Evolutionary conservation across 192 early-diverging fungal genomes (phyloP).

Genomic region (Coemansia sp.): DNA sequence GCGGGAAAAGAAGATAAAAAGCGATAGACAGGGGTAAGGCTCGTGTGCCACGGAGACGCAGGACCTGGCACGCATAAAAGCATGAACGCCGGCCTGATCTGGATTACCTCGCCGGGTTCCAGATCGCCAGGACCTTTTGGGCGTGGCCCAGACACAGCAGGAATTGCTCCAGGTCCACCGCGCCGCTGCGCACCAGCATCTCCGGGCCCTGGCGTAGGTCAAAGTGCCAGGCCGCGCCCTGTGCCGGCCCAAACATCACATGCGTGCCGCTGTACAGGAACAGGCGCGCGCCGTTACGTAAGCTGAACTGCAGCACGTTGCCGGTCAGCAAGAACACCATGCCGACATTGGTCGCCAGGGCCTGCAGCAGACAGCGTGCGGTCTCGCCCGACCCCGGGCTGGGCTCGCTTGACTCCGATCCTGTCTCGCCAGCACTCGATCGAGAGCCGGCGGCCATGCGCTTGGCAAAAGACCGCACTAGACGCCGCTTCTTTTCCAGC

Average conservation of each 20-base stretch:
- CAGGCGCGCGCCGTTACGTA: conserved; percentile 39
- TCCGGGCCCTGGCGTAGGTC: conserved; percentile 39
- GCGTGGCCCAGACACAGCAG: conserved; percentile 39
- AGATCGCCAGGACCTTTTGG: conserved; percentile 28
- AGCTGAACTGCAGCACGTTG: conserved; percentile 44
- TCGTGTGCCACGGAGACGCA: not conserved
- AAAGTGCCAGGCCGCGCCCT: conserved; percentile 42
- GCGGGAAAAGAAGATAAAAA: not conserved
- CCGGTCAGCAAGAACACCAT: conserved; percentile 45
- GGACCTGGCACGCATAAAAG: too few relatives aligned
- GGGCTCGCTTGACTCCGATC: too few relatives aligned
- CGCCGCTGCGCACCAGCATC: conserved; percentile 32
- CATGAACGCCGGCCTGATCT: too few relatives aligned
- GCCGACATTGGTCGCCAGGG: conserved; percentile 27
- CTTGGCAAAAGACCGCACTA: conserved; percentile 22
- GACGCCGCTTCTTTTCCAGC: conserved; percentile 37
- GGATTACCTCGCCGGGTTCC: conserved; percentile 11
- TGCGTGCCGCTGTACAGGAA: conserved; percentile 40
- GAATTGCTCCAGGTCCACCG: conserved; percentile 38
- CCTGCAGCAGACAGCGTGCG: conserved; percentile 39
- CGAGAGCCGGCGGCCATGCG: conserved; percentile 24
- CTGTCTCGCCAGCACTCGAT: not conserved
- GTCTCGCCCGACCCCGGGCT: too few relatives aligned
- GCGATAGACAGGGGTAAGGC: not conserved
- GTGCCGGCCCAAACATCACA: conserved; percentile 33